Evolutionary conservation across 2,329 filamentous ascomycete species (phyloP), one percentile per base, ranked within the genome.

Genomic region (Huntiella savannae): DNA sequence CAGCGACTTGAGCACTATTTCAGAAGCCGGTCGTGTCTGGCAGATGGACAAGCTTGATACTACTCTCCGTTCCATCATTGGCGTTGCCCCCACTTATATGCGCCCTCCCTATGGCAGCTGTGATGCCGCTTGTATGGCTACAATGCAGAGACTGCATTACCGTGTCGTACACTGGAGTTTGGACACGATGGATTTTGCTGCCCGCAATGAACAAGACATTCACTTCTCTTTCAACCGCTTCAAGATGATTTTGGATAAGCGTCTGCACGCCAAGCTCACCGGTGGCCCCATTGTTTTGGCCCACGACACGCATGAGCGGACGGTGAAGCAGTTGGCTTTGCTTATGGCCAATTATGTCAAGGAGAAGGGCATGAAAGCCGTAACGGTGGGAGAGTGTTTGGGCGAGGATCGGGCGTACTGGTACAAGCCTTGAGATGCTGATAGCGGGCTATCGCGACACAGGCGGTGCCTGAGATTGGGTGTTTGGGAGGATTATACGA

Each of bases 151-250:
- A 17, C 55, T 74, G 22, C 69, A 67, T 36, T 77, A 76, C 57
- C 70, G 75, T 54, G 57, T 74, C 51, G 62, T 69, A 49, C 70
- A 69, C 54, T 71, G 69, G 52, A 68, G 75, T 54, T 57, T 77
- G 10, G 73, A 78, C 55, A 77, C 74, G 12, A 69, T 75, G 51
- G 74, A 77, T 57, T 77, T 72, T 54, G 61, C 70, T 53, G 67
- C 73, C 52, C 62, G 67, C 48, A 60, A 59, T 6, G 63, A 70
- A 2, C 58, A 65, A 37, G 63, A 65, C 51, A 73, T 75, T 52
- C 59, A 64, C 49, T 55, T 60, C 22, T 66, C 64, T 46, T 64
- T 71, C 51, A 54, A 59, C 8, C 55, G 55, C 5, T 64, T 59
- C 49, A 55, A 56, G n/a, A 10, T 22, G 10, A 39, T 39, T 11